These are phyloP conservation scores for Kluyveromyces lactis DNA, from an alignment of 805 yeast species.

Conservation along the genomic window DNA sequence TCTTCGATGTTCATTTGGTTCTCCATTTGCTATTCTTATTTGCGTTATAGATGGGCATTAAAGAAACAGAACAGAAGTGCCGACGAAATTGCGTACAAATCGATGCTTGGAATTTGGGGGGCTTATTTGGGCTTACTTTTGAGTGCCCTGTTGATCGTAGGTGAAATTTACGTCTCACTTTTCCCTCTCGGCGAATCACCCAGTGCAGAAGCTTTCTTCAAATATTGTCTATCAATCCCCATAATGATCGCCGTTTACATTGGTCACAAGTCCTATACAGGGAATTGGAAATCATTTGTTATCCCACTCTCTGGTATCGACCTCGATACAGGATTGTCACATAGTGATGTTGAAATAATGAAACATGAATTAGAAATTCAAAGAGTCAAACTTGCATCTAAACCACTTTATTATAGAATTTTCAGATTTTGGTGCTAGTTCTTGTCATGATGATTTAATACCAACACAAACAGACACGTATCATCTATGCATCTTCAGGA, in stretches of 20 bases:
- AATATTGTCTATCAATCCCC: conserved; percentile 55
- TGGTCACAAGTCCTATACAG: conserved; percentile 48
- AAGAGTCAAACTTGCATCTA: conserved; percentile 25
- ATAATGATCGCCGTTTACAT: conserved; percentile 48
- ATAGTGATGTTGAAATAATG: conserved; percentile 43
- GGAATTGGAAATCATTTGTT: conserved; percentile 29
- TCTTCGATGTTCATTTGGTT: conserved; percentile 58
- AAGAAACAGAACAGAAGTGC: conserved; percentile 55
- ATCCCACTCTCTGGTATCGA: conserved; percentile 46
- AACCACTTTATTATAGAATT: conserved; percentile 27
- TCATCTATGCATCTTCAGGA: too few species aligned
- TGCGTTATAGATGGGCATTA: conserved; percentile 58
- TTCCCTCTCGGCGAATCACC: conserved; percentile 54
- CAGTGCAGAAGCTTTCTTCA: conserved; percentile 52
- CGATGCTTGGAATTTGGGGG: conserved; percentile 63
- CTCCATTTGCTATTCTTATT: conserved; percentile 48
- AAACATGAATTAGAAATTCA: conserved; percentile 29
- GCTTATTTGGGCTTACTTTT: conserved; percentile 52
- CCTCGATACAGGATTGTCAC: conserved; percentile 54
- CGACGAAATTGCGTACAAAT: conserved; percentile 56
- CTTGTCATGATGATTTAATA: too few species aligned
- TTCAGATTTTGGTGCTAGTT: conserved; percentile 33
- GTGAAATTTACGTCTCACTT: conserved; percentile 76
- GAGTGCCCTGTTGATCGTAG: conserved; percentile 51
- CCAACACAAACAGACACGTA: too few species aligned